Evolutionary conservation across 371 early-diverging fungal genomes (phyloP).

Genomic region (Thermomucor indicae-seudaticae): DNA sequence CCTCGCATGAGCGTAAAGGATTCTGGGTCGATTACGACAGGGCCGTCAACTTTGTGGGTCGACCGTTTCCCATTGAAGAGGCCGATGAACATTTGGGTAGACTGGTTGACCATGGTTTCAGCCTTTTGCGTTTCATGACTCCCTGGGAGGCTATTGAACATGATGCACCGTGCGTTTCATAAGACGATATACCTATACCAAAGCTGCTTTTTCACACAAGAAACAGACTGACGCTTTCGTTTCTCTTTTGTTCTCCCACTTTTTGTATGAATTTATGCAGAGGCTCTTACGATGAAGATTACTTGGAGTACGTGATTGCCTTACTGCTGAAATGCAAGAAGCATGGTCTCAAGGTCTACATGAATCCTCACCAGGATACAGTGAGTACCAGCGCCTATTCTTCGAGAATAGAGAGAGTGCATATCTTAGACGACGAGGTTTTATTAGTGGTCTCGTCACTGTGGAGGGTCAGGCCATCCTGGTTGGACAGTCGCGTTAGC

Average conservation of each 20-base stretch:
- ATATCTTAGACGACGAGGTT: neutral
- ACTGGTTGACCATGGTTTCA: slow-evolving; percentile 76
- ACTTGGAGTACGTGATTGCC: slow-evolving; percentile 70
- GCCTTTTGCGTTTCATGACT: slow-evolving; percentile 69
- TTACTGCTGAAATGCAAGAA: slow-evolving; percentile 58
- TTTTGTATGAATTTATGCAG: slow-evolving; percentile 34
- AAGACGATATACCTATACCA: too few species aligned
- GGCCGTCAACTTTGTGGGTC: slow-evolving; percentile 56
- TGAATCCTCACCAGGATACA: slow-evolving; percentile 81
- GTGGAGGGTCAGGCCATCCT: slow-evolving; percentile 86
- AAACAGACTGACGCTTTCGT: neutral
- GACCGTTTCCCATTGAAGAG: slow-evolving; percentile 82
- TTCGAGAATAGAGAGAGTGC: neutral
- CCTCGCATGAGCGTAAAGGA: slow-evolving; percentile 47
- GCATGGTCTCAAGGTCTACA: slow-evolving; percentile 73
- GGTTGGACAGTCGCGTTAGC: slow-evolving; percentile 78
- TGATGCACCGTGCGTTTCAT: slow-evolving; percentile 62
- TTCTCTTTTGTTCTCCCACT: too few species aligned
- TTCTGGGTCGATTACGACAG: slow-evolving; percentile 56
- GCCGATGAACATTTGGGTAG: slow-evolving; percentile 78
- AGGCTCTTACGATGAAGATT: slow-evolving; percentile 82
- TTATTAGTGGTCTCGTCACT: slow-evolving; percentile 67
- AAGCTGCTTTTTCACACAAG: too few species aligned
- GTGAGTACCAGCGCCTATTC: slow-evolving; percentile 26
- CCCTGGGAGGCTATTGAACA: slow-evolving; percentile 89